phyloP scores from a whole-genome alignment of 148 eudicot genomes.

The Pharnaceum exiguum region DNA sequence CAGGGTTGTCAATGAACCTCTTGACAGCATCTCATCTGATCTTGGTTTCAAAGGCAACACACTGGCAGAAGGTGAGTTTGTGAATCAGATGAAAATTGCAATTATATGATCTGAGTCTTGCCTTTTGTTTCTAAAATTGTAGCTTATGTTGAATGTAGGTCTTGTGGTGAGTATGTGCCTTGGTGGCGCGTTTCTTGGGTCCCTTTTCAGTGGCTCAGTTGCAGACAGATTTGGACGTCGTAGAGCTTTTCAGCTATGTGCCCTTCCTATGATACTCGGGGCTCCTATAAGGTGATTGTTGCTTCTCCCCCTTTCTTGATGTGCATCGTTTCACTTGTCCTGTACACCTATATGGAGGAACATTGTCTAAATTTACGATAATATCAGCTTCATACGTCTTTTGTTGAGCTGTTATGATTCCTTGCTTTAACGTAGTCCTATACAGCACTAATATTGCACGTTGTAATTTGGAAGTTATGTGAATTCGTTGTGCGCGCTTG shows the following conservation, averaged over 20 bases:
- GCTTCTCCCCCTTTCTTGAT: neutral
- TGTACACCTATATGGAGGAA: too few relatives aligned
- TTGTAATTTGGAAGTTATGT: too few relatives aligned
- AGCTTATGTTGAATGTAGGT: constrained; percentile 41
- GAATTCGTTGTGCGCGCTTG: too few relatives aligned
- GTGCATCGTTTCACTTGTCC: neutral
- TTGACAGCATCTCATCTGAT: constrained; percentile 78
- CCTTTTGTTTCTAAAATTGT: constrained; percentile 6
- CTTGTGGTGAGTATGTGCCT: constrained; percentile 88
- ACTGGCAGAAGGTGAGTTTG: constrained; percentile 71
- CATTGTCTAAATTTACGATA: too few relatives aligned
- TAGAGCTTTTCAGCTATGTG: constrained; percentile 84
- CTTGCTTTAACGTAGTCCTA: too few relatives aligned
- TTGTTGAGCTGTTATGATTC: too few relatives aligned
- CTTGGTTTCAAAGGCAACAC: constrained; percentile 88
- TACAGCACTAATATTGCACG: too few relatives aligned
- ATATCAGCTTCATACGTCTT: too few relatives aligned
- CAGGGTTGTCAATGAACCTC: constrained; percentile 98
- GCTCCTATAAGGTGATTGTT: constrained; percentile 57
- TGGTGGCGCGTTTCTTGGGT: constrained; percentile 90
- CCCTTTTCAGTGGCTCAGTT: constrained; percentile 77
- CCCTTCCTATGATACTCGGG: constrained; percentile 88
- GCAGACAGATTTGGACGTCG: constrained; percentile 94
- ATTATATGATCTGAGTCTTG: neutral
- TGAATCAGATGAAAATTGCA: neutral